Evolutionary conservation across 805 yeast species (phyloP).

Genomic region (Candida morakotiae): DNA sequence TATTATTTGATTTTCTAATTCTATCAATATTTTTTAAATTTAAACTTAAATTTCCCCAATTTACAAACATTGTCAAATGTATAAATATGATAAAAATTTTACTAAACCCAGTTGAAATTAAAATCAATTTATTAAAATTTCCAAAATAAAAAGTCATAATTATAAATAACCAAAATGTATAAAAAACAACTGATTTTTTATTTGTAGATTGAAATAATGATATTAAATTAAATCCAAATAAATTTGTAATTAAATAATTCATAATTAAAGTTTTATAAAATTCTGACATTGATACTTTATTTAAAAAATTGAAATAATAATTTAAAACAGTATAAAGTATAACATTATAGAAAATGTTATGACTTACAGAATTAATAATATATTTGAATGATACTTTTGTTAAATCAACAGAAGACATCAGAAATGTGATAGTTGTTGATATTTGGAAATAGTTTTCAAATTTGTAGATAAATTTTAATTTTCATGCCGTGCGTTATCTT

Average conservation of each 20-base stretch:
- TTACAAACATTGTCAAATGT: conserved; percentile 1
- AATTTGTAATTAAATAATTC: conserved; percentile 3
- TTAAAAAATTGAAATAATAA: not conserved
- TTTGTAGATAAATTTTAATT: too few relatives aligned
- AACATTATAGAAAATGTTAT: conserved; percentile 2
- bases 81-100: not conserved
- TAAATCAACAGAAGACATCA: not conserved
- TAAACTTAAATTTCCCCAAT: conserved; percentile 4
- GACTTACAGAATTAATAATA: not conserved
- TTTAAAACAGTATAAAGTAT: conserved; percentile 1
- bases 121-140: conserved; percentile 1
- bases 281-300: not conserved
- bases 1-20: too few relatives aligned
- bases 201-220: not conserved
- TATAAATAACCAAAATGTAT: conserved; percentile 1
- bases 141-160: not conserved
- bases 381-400: not conserved
- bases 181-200: not conserved
- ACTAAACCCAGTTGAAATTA: not conserved
- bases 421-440: too few relatives aligned
- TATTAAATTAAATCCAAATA: conserved; percentile 2
- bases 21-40: too few relatives aligned
- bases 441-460: too few relatives aligned
- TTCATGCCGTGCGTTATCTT: too few relatives aligned
- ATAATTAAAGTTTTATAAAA: conserved; percentile 2